These are phyloP conservation scores for Martensiomyces pterosporus DNA, from an alignment of 192 early-diverging fungal species.

Conservation along the genomic window DNA sequence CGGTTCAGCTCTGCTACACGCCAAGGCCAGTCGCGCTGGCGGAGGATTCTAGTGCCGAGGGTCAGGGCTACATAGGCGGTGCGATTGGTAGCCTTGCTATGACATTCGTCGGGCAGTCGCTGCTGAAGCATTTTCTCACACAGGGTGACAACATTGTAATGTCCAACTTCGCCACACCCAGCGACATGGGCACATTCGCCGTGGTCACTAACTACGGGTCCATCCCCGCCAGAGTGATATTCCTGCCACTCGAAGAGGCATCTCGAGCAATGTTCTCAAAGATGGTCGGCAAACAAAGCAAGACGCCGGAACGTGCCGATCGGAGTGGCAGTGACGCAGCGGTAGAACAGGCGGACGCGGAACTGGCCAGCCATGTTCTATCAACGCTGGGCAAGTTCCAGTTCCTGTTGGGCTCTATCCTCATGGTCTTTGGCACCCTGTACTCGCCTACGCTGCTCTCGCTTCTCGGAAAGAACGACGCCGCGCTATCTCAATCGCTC, in stretches of 20 bases:
- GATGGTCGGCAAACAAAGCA: slow-evolving; percentile 26
- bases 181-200: slow-evolving; percentile 76
- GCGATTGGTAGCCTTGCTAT: slow-evolving; percentile 61
- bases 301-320: too few species aligned
- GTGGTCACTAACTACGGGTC: slow-evolving; percentile 90
- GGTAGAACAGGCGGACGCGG: slow-evolving; percentile 8
- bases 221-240: slow-evolving; percentile 81
- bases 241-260: slow-evolving; percentile 92
- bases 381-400: slow-evolving; percentile 31
- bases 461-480: slow-evolving; percentile 53
- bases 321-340: too few species aligned
- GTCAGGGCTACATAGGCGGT: slow-evolving; percentile 64
- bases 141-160: slow-evolving; percentile 97
- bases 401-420: slow-evolving; percentile 63
- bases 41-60: neutral
- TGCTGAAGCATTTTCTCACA: slow-evolving; percentile 91
- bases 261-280: slow-evolving; percentile 80
- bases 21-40: neutral
- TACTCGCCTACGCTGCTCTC: slow-evolving; percentile 59
- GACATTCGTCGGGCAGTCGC: slow-evolving; percentile 77
- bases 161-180: slow-evolving; percentile 51
- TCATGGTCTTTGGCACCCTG: slow-evolving; percentile 81
- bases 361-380: slow-evolving; percentile 13
- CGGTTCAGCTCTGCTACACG: slow-evolving; percentile 23
- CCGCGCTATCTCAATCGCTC: slow-evolving; percentile 56